Conservation (phyloP, 1,139 yeast species). For the Diutina ranongensis region DNA sequence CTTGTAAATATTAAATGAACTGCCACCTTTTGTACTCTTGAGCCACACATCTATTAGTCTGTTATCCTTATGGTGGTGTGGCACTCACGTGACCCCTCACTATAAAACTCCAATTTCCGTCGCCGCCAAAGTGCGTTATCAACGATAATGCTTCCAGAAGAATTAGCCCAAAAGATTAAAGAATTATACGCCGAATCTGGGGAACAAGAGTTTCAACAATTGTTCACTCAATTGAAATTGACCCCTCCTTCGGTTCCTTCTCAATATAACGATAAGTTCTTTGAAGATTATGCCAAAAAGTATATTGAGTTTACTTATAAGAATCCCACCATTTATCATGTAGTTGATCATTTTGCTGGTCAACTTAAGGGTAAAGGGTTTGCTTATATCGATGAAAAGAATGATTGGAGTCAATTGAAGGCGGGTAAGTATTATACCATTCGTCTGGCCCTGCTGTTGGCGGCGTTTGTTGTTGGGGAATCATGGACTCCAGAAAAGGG, state of each 20-base stretch:
- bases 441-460: conserved; percentile 42
- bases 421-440: conserved; percentile 44
- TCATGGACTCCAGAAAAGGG: conserved; percentile 2
- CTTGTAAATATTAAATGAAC: too few species aligned
- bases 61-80: neutral
- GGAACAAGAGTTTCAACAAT: neutral
- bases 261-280: conserved; percentile 12
- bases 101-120: too few species aligned
- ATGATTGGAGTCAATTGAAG: conserved; percentile 27
- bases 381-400: conserved; percentile 38
- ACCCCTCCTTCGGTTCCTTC: neutral
- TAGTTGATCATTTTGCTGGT: conserved; percentile 31
- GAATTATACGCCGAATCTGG: neutral
- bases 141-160: neutral
- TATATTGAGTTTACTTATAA: conserved; percentile 48
- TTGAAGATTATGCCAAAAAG: conserved; percentile 28
- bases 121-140: neutral
- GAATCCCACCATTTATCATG: conserved; percentile 56
- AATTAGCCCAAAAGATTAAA: neutral
- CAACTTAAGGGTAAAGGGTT: conserved; percentile 40
- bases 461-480: conserved; percentile 1
- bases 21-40: too few species aligned
- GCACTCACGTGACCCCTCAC: neutral
- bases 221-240: neutral
- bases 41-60: neutral